These are phyloP conservation scores for Schoenoplectus tabernaemontani DNA, from an alignment of 202 grass and related monocot species.

Conservation along the genomic window DNA sequence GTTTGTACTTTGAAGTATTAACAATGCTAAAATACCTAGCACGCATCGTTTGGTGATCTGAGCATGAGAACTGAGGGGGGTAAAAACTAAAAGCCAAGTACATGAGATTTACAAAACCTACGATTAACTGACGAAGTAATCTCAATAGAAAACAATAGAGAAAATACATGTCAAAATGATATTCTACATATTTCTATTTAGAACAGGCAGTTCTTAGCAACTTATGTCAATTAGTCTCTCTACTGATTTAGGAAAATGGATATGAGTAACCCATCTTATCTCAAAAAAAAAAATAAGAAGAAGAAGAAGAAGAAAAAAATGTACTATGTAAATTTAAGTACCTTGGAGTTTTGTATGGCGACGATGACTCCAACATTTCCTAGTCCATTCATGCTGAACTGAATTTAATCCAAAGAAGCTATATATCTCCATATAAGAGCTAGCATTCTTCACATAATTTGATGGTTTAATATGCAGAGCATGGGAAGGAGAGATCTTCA, in stretches of 20 bases:
- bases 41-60: neutral
- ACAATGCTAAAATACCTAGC: no score
- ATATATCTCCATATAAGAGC: neutral
- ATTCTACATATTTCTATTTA: neutral
- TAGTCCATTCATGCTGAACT: neutral
- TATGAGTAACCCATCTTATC: no score
- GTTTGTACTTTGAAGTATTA: no score
- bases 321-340: neutral
- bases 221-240: neutral
- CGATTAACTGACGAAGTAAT: neutral
- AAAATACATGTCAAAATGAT: neutral
- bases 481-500: neutral
- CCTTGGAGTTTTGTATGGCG: neutral
- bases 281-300: no score
- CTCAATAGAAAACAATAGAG: neutral
- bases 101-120: neutral
- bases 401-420: neutral
- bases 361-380: neutral
- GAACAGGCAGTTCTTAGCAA: neutral
- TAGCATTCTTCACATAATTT: neutral
- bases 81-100: neutral
- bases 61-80: neutral
- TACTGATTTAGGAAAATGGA: no score
- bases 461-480: neutral
- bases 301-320: neutral